phyloP scores from a whole-genome alignment of 2,329 filamentous ascomycete genomes.

The Fusarium paranaense region DNA sequence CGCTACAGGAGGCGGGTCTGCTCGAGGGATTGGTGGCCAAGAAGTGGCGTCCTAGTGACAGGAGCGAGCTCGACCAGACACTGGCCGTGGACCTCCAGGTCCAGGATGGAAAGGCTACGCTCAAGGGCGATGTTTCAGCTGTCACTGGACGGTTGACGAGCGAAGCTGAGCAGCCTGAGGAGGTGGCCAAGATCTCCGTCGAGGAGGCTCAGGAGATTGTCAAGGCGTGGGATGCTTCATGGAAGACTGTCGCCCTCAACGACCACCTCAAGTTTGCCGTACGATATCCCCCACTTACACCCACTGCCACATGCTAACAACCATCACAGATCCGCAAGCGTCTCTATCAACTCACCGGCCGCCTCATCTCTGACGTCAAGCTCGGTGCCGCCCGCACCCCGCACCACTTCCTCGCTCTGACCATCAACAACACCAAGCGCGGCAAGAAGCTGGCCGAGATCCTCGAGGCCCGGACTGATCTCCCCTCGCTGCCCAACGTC shows the following conservation, averaged over 20 bases:
- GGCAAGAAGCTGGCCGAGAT: slow-evolving; percentile 72
- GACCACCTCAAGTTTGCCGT: slow-evolving; percentile 80
- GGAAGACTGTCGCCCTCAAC: slow-evolving; percentile 68
- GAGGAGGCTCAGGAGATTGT: slow-evolving; percentile 58
- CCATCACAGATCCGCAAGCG: slow-evolving; percentile 80
- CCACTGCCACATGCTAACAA: slow-evolving; percentile 23
- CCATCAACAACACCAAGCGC: slow-evolving; percentile 66
- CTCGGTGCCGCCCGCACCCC: slow-evolving; percentile 68
- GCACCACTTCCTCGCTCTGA: slow-evolving; percentile 64
- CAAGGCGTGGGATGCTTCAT: slow-evolving; percentile 64
- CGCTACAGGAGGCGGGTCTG: slow-evolving; percentile 51
- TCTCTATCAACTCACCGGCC: slow-evolving; percentile 83
- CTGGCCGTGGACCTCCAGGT: slow-evolving; percentile 54
- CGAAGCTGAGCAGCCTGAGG: slow-evolving; percentile 42
- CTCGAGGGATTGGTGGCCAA: slow-evolving; percentile 48
- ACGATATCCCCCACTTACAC: slow-evolving; percentile 48
- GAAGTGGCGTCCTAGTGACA: slow-evolving; percentile 49
- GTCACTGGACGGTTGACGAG: slow-evolving; percentile 50
- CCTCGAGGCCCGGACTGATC: slow-evolving; percentile 59
- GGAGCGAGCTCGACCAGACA: slow-evolving; percentile 50
- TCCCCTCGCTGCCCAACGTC: slow-evolving; percentile 75
- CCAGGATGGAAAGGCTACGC: slow-evolving; percentile 53
- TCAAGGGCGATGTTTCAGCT: slow-evolving; percentile 52
- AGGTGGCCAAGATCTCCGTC: slow-evolving; percentile 42
- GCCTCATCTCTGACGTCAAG: slow-evolving; percentile 77